phyloP scores from a whole-genome alignment of 2,329 filamentous ascomycete species.

The Tricladium varicosporioides region DNA sequence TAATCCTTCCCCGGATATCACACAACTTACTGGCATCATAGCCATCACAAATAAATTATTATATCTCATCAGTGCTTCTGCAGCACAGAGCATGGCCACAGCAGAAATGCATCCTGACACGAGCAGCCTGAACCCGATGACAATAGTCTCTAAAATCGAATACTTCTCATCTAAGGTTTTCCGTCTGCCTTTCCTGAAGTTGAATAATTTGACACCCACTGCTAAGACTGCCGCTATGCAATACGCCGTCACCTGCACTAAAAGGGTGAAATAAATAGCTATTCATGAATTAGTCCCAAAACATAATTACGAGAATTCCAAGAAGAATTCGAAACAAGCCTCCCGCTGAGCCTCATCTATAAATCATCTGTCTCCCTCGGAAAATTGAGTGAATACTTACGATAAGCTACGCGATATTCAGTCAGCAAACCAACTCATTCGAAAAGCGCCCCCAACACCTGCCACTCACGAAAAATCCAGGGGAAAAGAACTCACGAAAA shows the following conservation, averaged over 20 bases:
- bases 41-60: conserved; percentile 27
- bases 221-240: conserved; percentile 16
- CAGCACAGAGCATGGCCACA: conserved; percentile 22
- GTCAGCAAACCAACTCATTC: no score
- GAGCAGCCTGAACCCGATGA: conserved; percentile 19
- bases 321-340: no score
- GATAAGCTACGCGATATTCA: no score
- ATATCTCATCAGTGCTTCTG: conserved; percentile 23
- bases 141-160: conserved; percentile 10
- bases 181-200: conserved; percentile 12
- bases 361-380: no score
- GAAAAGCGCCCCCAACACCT: no score
- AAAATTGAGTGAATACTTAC: no score
- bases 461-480: neutral
- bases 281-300: neutral
- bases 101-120: conserved; percentile 17
- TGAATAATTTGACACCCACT: conserved; percentile 13
- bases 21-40: conserved; percentile 26
- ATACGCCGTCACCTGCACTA: conserved; percentile 27
- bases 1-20: no score
- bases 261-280: conserved; percentile 29
- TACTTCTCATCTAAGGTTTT: conserved; percentile 12
- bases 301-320: neutral
- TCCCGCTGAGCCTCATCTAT: no score
- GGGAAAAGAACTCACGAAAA: neutral